Evolutionary conservation across 73 alveolate species (phyloP), one percentile per base, ranked within the genome.

Genomic region (Paramecium primaurelia): DNA sequence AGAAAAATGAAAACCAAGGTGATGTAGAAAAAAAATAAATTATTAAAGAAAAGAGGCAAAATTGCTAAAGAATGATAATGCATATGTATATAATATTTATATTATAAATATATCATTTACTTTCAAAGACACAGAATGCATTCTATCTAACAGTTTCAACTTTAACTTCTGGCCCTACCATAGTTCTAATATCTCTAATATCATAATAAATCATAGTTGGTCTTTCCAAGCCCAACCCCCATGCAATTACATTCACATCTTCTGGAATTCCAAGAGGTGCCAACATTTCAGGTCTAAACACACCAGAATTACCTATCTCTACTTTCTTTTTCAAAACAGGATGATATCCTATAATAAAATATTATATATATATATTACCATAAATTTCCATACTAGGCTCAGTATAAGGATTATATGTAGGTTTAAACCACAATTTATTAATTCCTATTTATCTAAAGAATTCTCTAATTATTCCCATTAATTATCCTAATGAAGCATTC

Each of bases 341-440:
- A 64, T 64, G 84, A 64, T 28, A 64, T 32, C 84, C 84, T 64
- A 28, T 0, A 28, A 64, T 28, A 64, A 1, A 2, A 4, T 49
- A 49, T 4, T 4, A 64, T 6, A 59, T 8, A 64, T 32, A 26
- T 3, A 16, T 0, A 20, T 22, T 59, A 64, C 84, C 84, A 28
- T 64, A 64, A 25, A 99, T 96, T 96, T 99, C 99, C 98, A 98
- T 95, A 34, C 99, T 97, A 8, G 99, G 99, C 86, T 99, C 99
- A 64, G 99, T 99, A 95, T 99, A 99, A 30, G 99, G 99, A 96
- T 99, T 99, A 95, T 98, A 99, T 77, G 99, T 99, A 8, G 99
- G 99, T 96, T 99, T 99, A 98, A 98, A 99, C 96, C 99, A 98
- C 86, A 99, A 95, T 92, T 98, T 92, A 26, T 98, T 97, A 92